A percentile compares a stretch with the other conserved stretches of the same genome.
phyloP scores from a whole-genome alignment of 1,139 yeast species.

The Debaryomycetaceae sp. region DNA sequence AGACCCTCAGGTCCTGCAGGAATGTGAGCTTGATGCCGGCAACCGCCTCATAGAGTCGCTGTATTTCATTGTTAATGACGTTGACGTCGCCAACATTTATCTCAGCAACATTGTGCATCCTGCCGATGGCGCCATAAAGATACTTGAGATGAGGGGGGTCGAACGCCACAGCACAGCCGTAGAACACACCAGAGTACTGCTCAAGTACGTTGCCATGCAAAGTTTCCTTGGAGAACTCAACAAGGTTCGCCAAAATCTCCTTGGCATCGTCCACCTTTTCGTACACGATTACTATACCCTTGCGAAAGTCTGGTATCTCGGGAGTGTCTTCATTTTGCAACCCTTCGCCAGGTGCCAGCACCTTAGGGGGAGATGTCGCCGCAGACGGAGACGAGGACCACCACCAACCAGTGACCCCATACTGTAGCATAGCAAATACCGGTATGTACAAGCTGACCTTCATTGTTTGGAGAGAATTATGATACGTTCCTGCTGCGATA shows the following conservation, averaged over 20 bases:
- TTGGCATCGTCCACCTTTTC: background rate
- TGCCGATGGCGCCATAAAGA: slow-evolving; percentile 2
- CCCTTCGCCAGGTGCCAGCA: too few species aligned
- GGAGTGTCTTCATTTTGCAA: too few species aligned
- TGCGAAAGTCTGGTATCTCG: slow-evolving; percentile 4
- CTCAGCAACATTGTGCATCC: slow-evolving; percentile 1
- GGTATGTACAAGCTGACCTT: too few species aligned
- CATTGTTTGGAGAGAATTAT: too few species aligned
- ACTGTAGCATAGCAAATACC: too few species aligned
- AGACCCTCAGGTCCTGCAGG: slow-evolving; percentile 2
- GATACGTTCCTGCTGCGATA: too few species aligned
- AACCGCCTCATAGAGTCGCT: slow-evolving; percentile 2
- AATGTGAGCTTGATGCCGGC: slow-evolving; percentile 5
- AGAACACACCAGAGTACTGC: slow-evolving; percentile 10
- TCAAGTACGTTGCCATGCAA: slow-evolving; percentile 9
- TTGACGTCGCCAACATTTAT: background rate
- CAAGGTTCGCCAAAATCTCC: slow-evolving; percentile 7
- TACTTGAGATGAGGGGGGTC: background rate
- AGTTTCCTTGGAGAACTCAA: slow-evolving; percentile 6
- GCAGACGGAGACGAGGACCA: too few species aligned
- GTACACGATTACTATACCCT: slow-evolving; percentile 5
- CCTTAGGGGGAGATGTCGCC: too few species aligned
- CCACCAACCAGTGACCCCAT: too few species aligned
- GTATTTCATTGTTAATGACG: slow-evolving; percentile 3
- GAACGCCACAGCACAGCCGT: slow-evolving; percentile 13